Percentiles rank a stretch among this genome's conserved stretches.
phyloP scores from a whole-genome alignment of 2,329 filamentous ascomycete genomes.

The Apiospora phragmitis region DNA sequence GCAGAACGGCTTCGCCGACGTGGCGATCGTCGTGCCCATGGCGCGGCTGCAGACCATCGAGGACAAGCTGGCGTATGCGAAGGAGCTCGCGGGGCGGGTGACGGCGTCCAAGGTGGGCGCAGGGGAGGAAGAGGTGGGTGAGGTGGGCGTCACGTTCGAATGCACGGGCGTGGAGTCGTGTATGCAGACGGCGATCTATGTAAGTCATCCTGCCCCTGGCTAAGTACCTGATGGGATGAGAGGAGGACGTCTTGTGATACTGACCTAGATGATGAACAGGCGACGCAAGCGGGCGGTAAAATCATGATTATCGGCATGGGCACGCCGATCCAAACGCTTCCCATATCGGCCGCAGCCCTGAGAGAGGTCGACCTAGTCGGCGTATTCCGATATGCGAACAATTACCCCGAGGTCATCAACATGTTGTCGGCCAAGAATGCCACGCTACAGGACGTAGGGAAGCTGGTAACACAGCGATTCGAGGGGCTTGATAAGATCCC shows the following conservation, averaged over 20 bases:
- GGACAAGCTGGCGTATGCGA: slow-evolving; percentile 53
- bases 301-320: slow-evolving; percentile 81
- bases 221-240: not conserved
- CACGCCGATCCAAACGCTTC: slow-evolving; percentile 72
- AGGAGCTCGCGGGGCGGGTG: slow-evolving; percentile 47
- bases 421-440: slow-evolving; percentile 49
- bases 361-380: slow-evolving; percentile 78
- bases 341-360: slow-evolving; percentile 70
- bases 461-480: slow-evolving; percentile 71
- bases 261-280: slow-evolving; percentile 34
- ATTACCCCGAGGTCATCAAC: slow-evolving; percentile 60
- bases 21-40: slow-evolving; percentile 50
- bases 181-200: slow-evolving; percentile 73
- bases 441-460: slow-evolving; percentile 63
- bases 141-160: slow-evolving; percentile 71
- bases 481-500: slow-evolving; percentile 61
- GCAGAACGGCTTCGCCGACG: slow-evolving; percentile 56
- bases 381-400: slow-evolving; percentile 77
- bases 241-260: not conserved
- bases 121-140: slow-evolving; percentile 51
- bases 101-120: slow-evolving; percentile 33
- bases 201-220: slow-evolving; percentile 33
- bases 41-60: slow-evolving; percentile 49
- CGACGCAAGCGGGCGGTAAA: slow-evolving; percentile 67
- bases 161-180: slow-evolving; percentile 79